These are phyloP conservation scores for Viola odorata DNA, from an alignment of 345 rosid species.

Conservation along the genomic window DNA sequence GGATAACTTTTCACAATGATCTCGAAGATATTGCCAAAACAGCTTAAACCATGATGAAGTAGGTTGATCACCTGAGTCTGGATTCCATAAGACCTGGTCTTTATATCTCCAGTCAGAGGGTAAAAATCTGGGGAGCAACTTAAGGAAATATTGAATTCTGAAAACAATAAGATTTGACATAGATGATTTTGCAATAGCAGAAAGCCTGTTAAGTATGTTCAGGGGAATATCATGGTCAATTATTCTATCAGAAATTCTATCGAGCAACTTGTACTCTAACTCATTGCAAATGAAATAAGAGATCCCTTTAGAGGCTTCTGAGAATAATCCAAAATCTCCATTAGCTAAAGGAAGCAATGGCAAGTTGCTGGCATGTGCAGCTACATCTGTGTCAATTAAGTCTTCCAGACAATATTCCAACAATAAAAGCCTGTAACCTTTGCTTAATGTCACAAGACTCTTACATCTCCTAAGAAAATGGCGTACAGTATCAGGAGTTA, in stretches of 20 bases:
- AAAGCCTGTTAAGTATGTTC: slow-evolving; percentile 51
- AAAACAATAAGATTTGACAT: slow-evolving; percentile 59
- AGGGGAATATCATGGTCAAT: slow-evolving; percentile 64
- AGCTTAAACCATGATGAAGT: slow-evolving; percentile 74
- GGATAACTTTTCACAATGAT: slow-evolving; percentile 54
- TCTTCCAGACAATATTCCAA: slow-evolving; percentile 94
- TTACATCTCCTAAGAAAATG: slow-evolving; percentile 56
- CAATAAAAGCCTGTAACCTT: slow-evolving; percentile 56
- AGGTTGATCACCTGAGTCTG: slow-evolving; percentile 56
- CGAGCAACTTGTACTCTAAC: slow-evolving; percentile 62
- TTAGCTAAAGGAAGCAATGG: slow-evolving; percentile 81
- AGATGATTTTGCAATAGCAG: slow-evolving; percentile 57
- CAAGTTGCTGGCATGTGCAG: slow-evolving; percentile 46
- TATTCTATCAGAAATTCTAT: slow-evolving; percentile 55
- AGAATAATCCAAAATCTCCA: slow-evolving; percentile 66
- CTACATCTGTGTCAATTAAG: slow-evolving; percentile 72
- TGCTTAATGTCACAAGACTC: slow-evolving; percentile 43
- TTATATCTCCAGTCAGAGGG: slow-evolving; percentile 80
- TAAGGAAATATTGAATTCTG: slow-evolving; percentile 45
- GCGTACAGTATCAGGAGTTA: slow-evolving; percentile 78
- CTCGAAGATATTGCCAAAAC: slow-evolving; percentile 74
- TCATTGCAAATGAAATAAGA: slow-evolving; percentile 70
- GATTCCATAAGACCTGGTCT: slow-evolving; percentile 66
- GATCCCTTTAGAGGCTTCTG: slow-evolving; percentile 45
- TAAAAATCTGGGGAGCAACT: slow-evolving; percentile 65